Evolutionary conservation across 2,329 filamentous ascomycete species (phyloP).

Genomic region (Alternaria sp.): DNA sequence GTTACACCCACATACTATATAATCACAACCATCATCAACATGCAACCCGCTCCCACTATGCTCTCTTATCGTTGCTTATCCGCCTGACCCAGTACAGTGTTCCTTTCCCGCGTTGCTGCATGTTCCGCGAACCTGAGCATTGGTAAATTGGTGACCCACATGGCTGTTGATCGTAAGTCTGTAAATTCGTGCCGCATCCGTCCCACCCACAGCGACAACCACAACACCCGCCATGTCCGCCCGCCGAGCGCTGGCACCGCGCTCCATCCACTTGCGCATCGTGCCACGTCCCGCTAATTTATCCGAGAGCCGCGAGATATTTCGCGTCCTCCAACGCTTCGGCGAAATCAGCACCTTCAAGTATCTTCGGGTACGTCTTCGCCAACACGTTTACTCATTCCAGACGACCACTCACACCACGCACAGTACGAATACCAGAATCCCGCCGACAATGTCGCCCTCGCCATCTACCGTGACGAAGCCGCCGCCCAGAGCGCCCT

Average conservation of each 20-base stretch:
- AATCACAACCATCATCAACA: conserved; percentile 17
- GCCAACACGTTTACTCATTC: neutral
- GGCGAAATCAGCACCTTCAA: conserved; percentile 58
- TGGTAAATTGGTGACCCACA: conserved; percentile 32
- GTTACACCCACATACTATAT: conserved; percentile 19
- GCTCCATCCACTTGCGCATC: conserved; percentile 56
- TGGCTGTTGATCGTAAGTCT: conserved; percentile 12
- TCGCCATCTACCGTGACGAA: conserved; percentile 56
- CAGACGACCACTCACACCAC: neutral
- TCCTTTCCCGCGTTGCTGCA: conserved; percentile 24
- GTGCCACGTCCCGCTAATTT: conserved; percentile 56
- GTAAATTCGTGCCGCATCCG: conserved; percentile 2
- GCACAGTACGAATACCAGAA: conserved; percentile 53
- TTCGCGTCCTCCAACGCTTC: conserved; percentile 56
- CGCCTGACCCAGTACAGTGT: conserved; percentile 18
- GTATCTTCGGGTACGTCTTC: conserved; percentile 46
- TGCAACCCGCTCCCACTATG: neutral
- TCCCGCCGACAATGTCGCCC: conserved; percentile 50
- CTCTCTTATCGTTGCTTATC: conserved; percentile 1
- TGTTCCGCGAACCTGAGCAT: conserved; percentile 20
- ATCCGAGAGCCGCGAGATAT: conserved; percentile 57
- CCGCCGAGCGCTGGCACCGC: conserved; percentile 43
- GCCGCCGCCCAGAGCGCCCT: conserved; percentile 51
- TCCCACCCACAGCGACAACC: neutral
- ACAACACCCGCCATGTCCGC: conserved; percentile 33